These are phyloP conservation scores for Cucumis cinereus DNA, from an alignment of 306 rosid species.

Conservation along the genomic window DNA sequence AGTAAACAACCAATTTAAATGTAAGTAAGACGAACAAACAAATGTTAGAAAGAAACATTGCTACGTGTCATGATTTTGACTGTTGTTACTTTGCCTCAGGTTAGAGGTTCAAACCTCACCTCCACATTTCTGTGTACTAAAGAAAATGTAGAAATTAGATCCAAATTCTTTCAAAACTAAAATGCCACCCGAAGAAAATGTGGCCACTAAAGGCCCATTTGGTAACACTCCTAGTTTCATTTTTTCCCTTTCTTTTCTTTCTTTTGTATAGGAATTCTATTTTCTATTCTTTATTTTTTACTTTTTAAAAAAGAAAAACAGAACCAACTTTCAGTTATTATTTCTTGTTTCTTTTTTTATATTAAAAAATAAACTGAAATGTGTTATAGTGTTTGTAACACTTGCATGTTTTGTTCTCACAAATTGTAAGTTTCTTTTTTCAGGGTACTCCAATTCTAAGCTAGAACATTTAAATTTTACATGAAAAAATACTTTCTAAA, in stretches of 20 bases:
- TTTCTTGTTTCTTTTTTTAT: not conserved
- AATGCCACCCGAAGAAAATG: not conserved
- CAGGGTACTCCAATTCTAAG: not conserved
- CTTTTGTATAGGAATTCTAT: not conserved
- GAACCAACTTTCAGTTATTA: not conserved
- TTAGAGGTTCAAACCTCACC: too few species aligned
- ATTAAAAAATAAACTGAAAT: not conserved
- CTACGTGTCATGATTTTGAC: too few species aligned
- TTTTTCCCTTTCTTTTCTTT: not conserved
- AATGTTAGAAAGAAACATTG: not conserved
- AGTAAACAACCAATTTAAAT: not conserved
- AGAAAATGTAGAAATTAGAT: too few species aligned
- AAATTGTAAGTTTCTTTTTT: too few species aligned
- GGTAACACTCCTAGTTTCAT: not conserved
- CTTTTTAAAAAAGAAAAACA: not conserved
- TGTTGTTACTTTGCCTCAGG: too few species aligned
- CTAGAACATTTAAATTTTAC: not conserved
- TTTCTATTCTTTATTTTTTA: not conserved
- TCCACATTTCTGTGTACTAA: too few species aligned
- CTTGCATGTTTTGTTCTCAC: not conserved
- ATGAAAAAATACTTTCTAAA: not conserved
- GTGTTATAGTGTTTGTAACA: not conserved
- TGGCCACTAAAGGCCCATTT: not conserved
- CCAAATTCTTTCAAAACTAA: not conserved
- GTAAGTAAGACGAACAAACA: not conserved